A percentile compares a stretch with the other conserved stretches of the same genome.
phyloP scores from a whole-genome alignment of 169 alveolate genomes.

The Eimeria tenella region DNA sequence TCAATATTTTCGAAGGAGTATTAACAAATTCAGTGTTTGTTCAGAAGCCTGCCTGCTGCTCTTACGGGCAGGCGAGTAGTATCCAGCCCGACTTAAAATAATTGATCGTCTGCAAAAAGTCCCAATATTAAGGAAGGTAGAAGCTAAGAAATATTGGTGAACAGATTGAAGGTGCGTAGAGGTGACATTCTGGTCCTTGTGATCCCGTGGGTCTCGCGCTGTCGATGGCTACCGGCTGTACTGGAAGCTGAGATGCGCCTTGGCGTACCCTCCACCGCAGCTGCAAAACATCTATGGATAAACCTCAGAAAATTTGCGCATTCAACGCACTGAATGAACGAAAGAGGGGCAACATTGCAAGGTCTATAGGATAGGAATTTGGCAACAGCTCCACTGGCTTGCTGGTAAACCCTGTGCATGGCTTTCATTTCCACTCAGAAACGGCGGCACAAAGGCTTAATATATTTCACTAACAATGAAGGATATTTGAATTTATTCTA shows the following conservation, averaged over 20 bases:
- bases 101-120: no score
- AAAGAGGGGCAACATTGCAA: not conserved
- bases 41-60: not conserved
- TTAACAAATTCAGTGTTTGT: not conserved
- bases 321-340: not conserved
- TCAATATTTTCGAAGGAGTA: not conserved
- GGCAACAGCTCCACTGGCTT: slow-evolving; percentile 22
- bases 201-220: slow-evolving; percentile 2
- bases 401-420: slow-evolving; percentile 4
- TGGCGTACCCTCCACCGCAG: slow-evolving; percentile 23
- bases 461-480: no score
- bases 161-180: not conserved
- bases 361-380: not conserved
- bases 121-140: not conserved
- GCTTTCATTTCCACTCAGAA: no score
- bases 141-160: not conserved
- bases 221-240: slow-evolving; percentile 37
- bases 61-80: not conserved
- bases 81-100: no score
- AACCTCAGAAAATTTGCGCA: no score
- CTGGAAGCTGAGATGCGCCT: slow-evolving; percentile 8
- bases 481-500: no score
- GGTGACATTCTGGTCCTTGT: not conserved
- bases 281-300: not conserved
- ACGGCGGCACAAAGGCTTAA: no score